Evolutionary conservation across 164 flowering plant species (phyloP), one percentile per base, ranked within the genome.

Genomic region (Warburgia ugandensis): DNA sequence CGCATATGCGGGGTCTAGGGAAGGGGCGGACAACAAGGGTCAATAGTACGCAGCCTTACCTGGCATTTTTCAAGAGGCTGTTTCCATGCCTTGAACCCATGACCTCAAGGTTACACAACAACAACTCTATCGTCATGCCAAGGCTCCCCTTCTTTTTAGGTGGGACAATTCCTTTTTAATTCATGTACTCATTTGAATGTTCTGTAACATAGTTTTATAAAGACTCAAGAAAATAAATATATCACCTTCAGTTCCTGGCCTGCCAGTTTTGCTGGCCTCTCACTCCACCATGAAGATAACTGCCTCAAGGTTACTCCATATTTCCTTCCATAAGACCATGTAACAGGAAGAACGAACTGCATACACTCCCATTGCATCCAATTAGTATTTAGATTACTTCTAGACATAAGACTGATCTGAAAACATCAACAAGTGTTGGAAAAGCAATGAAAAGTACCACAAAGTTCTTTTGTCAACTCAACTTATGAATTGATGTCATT

Each of bases 311-410:
- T 78, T 11, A 76, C 62, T n/a, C 86, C 97, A 70, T 84, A 71
- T 65, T 80, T 76, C 47, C 52, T 65, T 30, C 96, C 97, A 68
- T 69, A 69, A 11, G 95, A 65, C 99, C 99, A 94, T 52, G 97
- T 89, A 36, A 73, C 96, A 32, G 99, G 97, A 56, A 94, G 94
- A 57, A 86, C 96, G 67, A 86, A 89, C 96, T 94, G 83, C 79
- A 77, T 6, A 46, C 10, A 52, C 31, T 45, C 42, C 28, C 35
- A 47, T 14, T 26, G 45, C 44, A 39, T 16, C 21, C 31, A n/a
- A 48, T 48, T 12, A 48, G 49, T 29, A n/a, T 45, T 27, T n/a
- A 32, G 21, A 13, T 22, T 14, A 32, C 5, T 22, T 23, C 3
- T 13, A 50, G 4, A 35, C 5, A 35, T 39, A n/a, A 17, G 19